Base-by-base conservation (phyloP, 306 rosid species). In the Myrica gale region DNA sequence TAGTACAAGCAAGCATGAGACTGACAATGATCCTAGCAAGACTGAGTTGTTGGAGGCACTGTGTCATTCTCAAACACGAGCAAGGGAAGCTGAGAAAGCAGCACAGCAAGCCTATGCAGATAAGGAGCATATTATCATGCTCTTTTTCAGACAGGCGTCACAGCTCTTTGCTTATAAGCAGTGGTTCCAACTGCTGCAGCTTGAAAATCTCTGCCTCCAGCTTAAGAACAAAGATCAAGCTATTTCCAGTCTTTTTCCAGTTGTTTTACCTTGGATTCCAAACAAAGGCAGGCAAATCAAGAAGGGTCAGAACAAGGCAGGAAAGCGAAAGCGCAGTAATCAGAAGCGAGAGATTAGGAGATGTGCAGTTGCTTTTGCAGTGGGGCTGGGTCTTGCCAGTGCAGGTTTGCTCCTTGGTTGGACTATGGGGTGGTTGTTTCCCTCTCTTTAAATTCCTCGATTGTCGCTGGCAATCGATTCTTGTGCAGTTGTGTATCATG, bases 341-440 rank as follows among this genome's bases (percentile, higher is more conserved):
- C 82, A 72, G 74, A 84, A 75, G 71, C 54, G 54, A 56, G 88
- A 87, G 60, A 75, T 89, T 48, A 43, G 81, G 72, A 87, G 74
- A 26, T 80, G 81, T 11, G 82, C 71, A 19, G 79, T 91, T 69
- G 97, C 91, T 45, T 82, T 93, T 52, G 91, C 90, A 0, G 65
- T 89, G 41, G 93, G 98, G 57, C 63, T 93, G 78, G 92, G 98
- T 68, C 96, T 93, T 51, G 93, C 88, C 19, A 79, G 97, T 71
- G 97, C 98, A 15, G 89, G 97, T 76, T 85, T 93, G 87, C 89
- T 93, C 81, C 96, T 93, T 67, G 98, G 98, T 67, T 93, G 93
- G 98, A 93, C 96, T 20, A 87, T 86, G 89, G 97, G 98, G 46
- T 93, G 93, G 90, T 83, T 91, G 93, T 84, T 91, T 83, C 97